Evolutionary conservation across 345 rosid genomes (phyloP).

Genomic region (Acer saccharum): DNA sequence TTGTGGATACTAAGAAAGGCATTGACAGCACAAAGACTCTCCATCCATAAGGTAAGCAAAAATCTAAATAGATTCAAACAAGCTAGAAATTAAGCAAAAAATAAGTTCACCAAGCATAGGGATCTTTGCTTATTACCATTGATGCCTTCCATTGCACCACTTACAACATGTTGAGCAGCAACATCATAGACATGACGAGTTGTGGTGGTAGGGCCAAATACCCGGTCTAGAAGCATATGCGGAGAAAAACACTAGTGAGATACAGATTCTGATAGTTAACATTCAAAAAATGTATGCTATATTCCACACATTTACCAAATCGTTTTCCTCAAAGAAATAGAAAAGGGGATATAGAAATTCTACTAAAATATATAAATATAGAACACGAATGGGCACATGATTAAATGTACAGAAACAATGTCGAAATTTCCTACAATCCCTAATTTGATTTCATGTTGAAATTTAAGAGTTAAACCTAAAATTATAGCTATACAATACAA

Average conservation of each 20-base stretch:
- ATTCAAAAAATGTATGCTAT: background rate
- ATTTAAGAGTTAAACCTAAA: background rate
- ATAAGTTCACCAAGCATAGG: slow-evolving; percentile 18
- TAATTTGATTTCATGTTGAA: background rate
- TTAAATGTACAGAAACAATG: background rate
- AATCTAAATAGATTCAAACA: slow-evolving; percentile 14
- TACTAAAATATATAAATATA: background rate
- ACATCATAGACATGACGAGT: slow-evolving; percentile 99
- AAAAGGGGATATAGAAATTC: background rate
- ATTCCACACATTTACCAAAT: background rate
- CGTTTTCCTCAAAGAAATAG: background rate
- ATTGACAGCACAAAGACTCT: background rate
- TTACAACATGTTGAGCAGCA: slow-evolving; percentile 93
- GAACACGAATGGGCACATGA: background rate
- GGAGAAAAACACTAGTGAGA: slow-evolving; percentile 16
- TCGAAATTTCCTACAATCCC: background rate
- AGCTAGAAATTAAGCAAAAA: slow-evolving; percentile 9
- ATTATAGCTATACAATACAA: background rate
- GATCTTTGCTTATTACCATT: slow-evolving; percentile 55
- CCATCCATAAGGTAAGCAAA: slow-evolving; percentile 6
- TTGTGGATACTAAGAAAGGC: background rate
- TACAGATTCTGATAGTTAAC: background rate
- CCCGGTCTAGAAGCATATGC: slow-evolving; percentile 61
- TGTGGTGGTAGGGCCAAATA: slow-evolving; percentile 98
- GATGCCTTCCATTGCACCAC: slow-evolving; percentile 96